Evolutionary conservation across 495 filamentous ascomycete genomes (phyloP), one percentile per base, ranked within the genome.

Genomic region (Lichenothelia convexa): DNA sequence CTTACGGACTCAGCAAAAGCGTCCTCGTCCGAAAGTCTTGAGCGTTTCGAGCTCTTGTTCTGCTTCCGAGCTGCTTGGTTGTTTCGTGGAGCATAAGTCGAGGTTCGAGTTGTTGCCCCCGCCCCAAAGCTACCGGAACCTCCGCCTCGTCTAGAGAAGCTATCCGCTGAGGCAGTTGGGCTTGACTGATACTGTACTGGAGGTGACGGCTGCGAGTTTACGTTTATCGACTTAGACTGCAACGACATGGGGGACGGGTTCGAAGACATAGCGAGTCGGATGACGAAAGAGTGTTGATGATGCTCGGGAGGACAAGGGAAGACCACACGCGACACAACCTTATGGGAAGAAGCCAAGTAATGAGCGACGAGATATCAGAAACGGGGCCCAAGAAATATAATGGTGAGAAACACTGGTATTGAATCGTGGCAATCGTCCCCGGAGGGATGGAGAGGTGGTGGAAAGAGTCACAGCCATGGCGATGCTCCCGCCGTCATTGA

Each of bases 1-100:
- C 71, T 55, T 53, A 76, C 75, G 43, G 81, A 68, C 64, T 92
- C 84, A 39, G 71, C 80, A 67, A 81, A 75, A 48, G 73, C 71
- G 61, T 87, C 82, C 62, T 92, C 83, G 63, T 77, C 68, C 53
- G 70, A 57, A 34, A 72, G 48, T 38, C 62, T 56, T 30, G 67
- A 67, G 37, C 64, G 61, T 50, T 65, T 60, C 40, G 72, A 68
- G 18, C 56, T 53, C 46, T 70, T 77, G 44, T 93, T 80, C 52
- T 81, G 80, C 53, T 72, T 82, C 56, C 74, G 75, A 35, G 66
- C 58, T 18, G 58, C 58, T 61, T 94, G 87, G 38, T 66, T 73
- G 59, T 85, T 93, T 42, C 71, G 66, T 30, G 73, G 64, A 11
- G 61, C 64, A n/a, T n/a, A n/a, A 12, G 72, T 59, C 9, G 46